These are phyloP conservation scores for Epichloe aotearoae DNA, from an alignment of 2,329 filamentous ascomycete species.

Conservation along the genomic window DNA sequence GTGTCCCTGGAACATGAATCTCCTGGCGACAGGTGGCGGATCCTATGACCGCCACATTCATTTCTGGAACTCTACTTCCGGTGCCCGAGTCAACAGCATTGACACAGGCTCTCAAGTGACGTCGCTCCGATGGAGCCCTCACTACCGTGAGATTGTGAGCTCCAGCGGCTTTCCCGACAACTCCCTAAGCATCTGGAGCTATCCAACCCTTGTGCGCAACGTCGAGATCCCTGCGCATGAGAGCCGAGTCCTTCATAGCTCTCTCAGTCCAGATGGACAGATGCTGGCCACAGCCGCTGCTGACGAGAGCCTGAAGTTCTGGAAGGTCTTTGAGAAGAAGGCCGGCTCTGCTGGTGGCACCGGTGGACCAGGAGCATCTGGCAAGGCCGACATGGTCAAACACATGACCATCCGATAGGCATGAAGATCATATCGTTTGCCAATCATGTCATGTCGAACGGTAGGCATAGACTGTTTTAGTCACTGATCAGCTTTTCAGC, in stretches of 20 bases:
- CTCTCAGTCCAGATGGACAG: constrained; percentile 91
- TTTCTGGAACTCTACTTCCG: constrained; percentile 99
- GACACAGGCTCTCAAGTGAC: constrained; percentile 97
- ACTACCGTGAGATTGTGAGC: constrained; percentile 96
- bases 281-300: constrained; percentile 94
- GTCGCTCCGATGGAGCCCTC: constrained; percentile 87
- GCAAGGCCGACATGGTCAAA: constrained; percentile 79
- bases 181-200: constrained; percentile 97
- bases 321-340: constrained; percentile 99
- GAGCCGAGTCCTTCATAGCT: constrained; percentile 91
- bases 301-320: constrained; percentile 97
- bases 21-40: constrained; percentile 89
- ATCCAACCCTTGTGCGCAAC: constrained; percentile 91
- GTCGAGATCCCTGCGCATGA: constrained; percentile 97
- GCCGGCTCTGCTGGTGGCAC: constrained; percentile 55
- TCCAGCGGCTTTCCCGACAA: constrained; percentile 99
- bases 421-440: constrained; percentile 7
- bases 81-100: constrained; percentile 96
- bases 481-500: constrained; percentile 25
- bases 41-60: constrained; percentile 97
- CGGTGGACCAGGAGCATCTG: constrained; percentile 52
- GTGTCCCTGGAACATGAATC: constrained; percentile 98
- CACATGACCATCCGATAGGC: constrained; percentile 83
- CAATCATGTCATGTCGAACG: constrained; percentile 20
- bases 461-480: constrained; percentile 34